Evolutionary conservation across 2,329 filamentous ascomycete genomes (phyloP).

Genomic region (Colletotrichum lupini): DNA sequence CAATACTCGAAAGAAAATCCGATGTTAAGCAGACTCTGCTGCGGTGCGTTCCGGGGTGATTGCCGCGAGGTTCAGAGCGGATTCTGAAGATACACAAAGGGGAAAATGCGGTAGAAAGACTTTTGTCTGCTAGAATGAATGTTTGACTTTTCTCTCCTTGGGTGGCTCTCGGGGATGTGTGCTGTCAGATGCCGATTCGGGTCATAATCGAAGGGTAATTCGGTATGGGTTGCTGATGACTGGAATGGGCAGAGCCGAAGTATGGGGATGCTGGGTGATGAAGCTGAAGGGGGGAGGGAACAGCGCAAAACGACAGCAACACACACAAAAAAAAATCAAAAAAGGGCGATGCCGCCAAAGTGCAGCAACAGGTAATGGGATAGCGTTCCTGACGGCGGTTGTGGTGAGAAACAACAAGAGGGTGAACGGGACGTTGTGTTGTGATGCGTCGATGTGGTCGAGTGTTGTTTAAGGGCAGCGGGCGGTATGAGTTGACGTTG

Average conservation of each 20-base stretch:
- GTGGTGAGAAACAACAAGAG: constrained; percentile 34
- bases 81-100: constrained; percentile 26
- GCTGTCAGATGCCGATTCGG: constrained; percentile 21
- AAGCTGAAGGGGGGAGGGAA: constrained; percentile 8
- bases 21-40: constrained; percentile 16
- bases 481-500: constrained; percentile 29
- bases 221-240: neutral
- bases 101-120: constrained; percentile 20
- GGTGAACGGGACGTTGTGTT: constrained; percentile 6
- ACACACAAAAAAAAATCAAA: constrained; percentile 24
- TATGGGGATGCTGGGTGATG: constrained; percentile 1
- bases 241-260: constrained; percentile 30
- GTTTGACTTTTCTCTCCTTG: constrained; percentile 8
- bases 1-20: constrained; percentile 17
- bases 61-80: neutral
- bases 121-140: constrained; percentile 30
- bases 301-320: constrained; percentile 31
- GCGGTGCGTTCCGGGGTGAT: neutral
- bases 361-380: constrained; percentile 21
- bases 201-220: constrained; percentile 17
- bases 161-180: constrained; percentile 5
- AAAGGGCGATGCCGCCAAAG: constrained; percentile 26
- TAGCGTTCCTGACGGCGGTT: constrained; percentile 36
- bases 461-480: constrained; percentile 38
- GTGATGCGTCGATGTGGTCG: constrained; percentile 31